Percentiles rank a stretch among this genome's conserved stretches.
Conservation (phyloP, 371 early-diverging fungal genomes). For the Rhizopus sp. region DNA sequence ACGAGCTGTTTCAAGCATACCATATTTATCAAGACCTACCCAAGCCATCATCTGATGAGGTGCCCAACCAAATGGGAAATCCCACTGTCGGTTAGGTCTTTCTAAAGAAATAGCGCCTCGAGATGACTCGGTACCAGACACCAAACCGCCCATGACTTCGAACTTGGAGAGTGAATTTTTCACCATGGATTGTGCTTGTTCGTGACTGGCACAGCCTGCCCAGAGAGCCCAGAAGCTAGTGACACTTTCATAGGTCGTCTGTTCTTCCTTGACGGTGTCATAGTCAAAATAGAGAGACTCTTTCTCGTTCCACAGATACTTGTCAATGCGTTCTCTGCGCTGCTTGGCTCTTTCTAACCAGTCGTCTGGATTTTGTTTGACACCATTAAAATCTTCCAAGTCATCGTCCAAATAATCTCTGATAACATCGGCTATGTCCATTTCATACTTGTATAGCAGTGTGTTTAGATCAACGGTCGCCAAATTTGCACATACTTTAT, state of each 20-base stretch:
- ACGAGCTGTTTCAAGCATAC: conserved; percentile 73
- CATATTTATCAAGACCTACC: conserved; percentile 88
- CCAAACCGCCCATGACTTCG: conserved; percentile 87
- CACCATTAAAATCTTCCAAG: conserved; percentile 49
- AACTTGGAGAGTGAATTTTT: conserved; percentile 63
- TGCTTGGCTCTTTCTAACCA: conserved; percentile 59
- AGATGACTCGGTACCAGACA: conserved; percentile 87
- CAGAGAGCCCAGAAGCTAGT: conserved; percentile 79
- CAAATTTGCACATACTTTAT: conserved; percentile 88
- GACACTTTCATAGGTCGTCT: conserved; percentile 68
- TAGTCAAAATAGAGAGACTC: conserved; percentile 66
- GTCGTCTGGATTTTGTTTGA: conserved; percentile 44
- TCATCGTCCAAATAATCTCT: conserved; percentile 62
- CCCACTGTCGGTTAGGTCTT: conserved; percentile 97
- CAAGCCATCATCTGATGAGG: conserved; percentile 98
- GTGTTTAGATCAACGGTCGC: conserved; percentile 92
- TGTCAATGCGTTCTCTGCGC: conserved; percentile 61
- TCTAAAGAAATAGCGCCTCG: conserved; percentile 75
- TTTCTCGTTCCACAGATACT: conserved; percentile 70
- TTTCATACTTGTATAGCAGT: conserved; percentile 93
- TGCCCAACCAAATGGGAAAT: conserved; percentile 96
- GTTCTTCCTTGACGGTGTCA: conserved; percentile 56
- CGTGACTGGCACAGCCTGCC: conserved; percentile 67
- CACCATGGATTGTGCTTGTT: conserved; percentile 66
- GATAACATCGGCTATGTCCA: conserved; percentile 82